A percentile compares a stretch with the other conserved stretches of the same genome.
phyloP scores from a whole-genome alignment of 805 yeast species.

The Maudiozyma bulderi region DNA sequence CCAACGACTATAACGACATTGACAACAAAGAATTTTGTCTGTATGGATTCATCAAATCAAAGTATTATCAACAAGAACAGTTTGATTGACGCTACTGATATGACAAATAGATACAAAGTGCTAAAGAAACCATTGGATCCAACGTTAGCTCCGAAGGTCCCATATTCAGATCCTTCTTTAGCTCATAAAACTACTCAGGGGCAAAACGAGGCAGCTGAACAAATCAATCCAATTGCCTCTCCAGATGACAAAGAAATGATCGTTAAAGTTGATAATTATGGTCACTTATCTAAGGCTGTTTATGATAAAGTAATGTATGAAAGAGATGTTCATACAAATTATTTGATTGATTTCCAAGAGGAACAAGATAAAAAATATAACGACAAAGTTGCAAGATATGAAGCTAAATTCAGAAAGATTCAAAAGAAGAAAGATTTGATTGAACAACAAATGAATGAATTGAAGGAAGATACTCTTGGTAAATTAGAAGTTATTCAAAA shows the following conservation, averaged over 20 bases:
- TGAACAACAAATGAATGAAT: constrained; percentile 14
- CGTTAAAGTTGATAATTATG: constrained; percentile 18
- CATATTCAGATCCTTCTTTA: constrained; percentile 1
- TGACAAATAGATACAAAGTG: constrained; percentile 1
- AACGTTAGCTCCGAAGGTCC: constrained; percentile 9
- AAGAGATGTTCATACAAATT: constrained; percentile 12
- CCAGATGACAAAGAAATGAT: constrained; percentile 25
- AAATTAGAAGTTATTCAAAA: constrained; percentile 20
- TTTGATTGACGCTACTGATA: constrained; percentile 6
- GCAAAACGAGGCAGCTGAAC: not conserved
- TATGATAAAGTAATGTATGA: constrained; percentile 22
- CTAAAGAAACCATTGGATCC: constrained; percentile 12
- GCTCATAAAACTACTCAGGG: not conserved
- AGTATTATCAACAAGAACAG: not conserved
- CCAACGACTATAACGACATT: not conserved
- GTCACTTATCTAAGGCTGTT: constrained; percentile 22
- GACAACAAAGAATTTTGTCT: not conserved
- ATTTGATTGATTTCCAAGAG: constrained; percentile 11
- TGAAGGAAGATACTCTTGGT: constrained; percentile 16
- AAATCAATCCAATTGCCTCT: constrained; percentile 17
- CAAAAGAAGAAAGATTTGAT: constrained; percentile 16
- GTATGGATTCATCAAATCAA: constrained; percentile 1
- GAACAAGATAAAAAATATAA: constrained; percentile 13
- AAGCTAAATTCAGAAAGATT: constrained; percentile 12
- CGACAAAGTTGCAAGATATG: constrained; percentile 14